A percentile compares a stretch with the other conserved stretches of the same genome.
Conservation (phyloP, 208 protist species). For the Leishmania gerbilli region DNA sequence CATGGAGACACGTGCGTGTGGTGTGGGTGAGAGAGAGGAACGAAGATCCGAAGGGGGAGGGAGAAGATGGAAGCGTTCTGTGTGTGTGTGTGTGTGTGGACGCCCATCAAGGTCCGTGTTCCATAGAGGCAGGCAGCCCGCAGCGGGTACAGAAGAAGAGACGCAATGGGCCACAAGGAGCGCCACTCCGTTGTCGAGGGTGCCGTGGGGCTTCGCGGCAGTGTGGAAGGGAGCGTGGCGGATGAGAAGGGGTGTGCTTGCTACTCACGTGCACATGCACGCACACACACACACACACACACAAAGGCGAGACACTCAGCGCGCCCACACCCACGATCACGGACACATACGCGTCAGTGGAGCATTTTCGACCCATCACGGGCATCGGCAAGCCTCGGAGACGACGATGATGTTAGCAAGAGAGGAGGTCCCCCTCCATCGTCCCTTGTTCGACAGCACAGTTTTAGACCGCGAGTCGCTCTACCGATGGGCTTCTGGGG, state of each 20-base stretch:
- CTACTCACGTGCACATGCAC: neutral
- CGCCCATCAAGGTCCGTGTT: too few species aligned
- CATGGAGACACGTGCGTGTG: neutral
- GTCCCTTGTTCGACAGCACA: neutral
- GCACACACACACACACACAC: neutral
- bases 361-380: neutral
- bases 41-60: neutral
- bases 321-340: neutral
- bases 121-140: neutral
- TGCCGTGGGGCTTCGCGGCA: neutral
- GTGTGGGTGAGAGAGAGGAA: neutral
- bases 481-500: neutral
- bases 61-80: neutral
- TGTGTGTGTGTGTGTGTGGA: neutral
- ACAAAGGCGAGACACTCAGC: neutral
- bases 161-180: neutral
- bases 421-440: neutral
- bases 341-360: neutral
- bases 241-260: neutral
- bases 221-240: neutral
- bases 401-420: neutral
- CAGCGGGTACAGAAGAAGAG: neutral
- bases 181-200: neutral
- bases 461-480: neutral
- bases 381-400: neutral